Conservation (phyloP, 2,329 filamentous ascomycete species). For the Trichophyton simii region DNA sequence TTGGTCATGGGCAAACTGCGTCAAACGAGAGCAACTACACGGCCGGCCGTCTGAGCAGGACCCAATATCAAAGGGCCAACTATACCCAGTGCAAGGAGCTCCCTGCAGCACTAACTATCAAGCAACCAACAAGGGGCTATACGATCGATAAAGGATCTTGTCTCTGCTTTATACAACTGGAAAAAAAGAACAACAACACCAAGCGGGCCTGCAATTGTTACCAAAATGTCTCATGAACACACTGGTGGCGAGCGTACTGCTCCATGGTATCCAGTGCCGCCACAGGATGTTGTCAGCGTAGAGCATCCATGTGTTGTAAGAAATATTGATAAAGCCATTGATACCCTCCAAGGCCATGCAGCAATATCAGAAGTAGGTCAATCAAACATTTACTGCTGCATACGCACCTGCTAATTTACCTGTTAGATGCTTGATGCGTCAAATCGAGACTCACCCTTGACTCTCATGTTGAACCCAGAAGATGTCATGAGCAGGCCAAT, state of each 20-base stretch:
- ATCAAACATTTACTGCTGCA: background rate
- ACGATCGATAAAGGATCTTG: background rate
- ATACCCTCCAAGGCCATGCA: slow-evolving; percentile 47
- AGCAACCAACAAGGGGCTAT: background rate
- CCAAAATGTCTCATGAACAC: background rate
- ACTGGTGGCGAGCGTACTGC: slow-evolving; percentile 19
- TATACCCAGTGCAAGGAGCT: background rate
- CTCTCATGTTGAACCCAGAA: slow-evolving; percentile 65
- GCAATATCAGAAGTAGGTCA: slow-evolving; percentile 46
- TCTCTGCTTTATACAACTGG: background rate
- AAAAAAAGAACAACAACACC: background rate
- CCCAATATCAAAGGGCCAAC: background rate
- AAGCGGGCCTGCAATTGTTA: background rate
- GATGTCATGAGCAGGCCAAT: slow-evolving; percentile 69
- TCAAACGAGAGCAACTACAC: background rate
- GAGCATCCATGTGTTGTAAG: slow-evolving; percentile 56
- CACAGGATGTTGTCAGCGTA: slow-evolving; percentile 44
- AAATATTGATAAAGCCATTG: slow-evolving; percentile 51
- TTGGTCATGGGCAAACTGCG: background rate
- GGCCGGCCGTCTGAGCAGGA: background rate
- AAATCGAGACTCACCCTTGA: slow-evolving; percentile 40
- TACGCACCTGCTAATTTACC: background rate
- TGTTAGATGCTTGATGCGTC: slow-evolving; percentile 35
- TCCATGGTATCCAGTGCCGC: slow-evolving; percentile 41
- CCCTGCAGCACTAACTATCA: background rate